Percentiles rank a stretch among this genome's conserved stretches.
Evolutionary conservation across 371 early-diverging fungal species (phyloP).

Genomic region (Apophysomyces sp.): DNA sequence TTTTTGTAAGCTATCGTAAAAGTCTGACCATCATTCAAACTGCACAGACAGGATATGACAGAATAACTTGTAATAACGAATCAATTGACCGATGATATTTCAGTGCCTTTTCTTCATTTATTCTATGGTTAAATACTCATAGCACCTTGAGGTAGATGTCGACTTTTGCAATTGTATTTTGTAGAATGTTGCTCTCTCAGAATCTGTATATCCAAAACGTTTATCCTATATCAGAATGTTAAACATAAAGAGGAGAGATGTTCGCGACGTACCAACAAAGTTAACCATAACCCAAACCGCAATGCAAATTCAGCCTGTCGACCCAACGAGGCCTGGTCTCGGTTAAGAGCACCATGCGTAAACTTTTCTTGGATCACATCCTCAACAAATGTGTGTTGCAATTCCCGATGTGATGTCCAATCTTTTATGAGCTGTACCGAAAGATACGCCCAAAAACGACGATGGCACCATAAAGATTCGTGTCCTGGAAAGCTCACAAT

Average conservation of each 20-base stretch:
- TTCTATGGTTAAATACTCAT: neutral
- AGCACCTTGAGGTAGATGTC: too few relatives aligned
- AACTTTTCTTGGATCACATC: constrained; percentile 5
- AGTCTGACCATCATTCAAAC: too few relatives aligned
- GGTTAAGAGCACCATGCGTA: constrained; percentile 1
- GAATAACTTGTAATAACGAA: too few relatives aligned
- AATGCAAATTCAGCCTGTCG: constrained; percentile 30
- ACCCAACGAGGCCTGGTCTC: neutral
- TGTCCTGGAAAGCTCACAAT: constrained; percentile 54
- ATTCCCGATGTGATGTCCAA: neutral
- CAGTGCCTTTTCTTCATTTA: too few relatives aligned
- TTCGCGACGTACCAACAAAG: constrained; percentile 19
- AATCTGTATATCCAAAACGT: neutral
- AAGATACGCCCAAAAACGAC: constrained; percentile 38
- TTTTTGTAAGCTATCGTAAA: too few relatives aligned
- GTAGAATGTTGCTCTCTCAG: neutral
- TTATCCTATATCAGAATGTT: neutral
- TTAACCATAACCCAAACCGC: constrained; percentile 33
- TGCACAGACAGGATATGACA: too few relatives aligned
- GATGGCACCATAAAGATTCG: constrained; percentile 61
- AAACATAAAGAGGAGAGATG: neutral
- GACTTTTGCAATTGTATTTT: too few relatives aligned
- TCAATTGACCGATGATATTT: too few relatives aligned
- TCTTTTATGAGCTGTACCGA: neutral
- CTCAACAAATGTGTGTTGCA: constrained; percentile 19